These are phyloP conservation scores for Dinochytrium kinnereticum DNA, from an alignment of 371 early-diverging fungal genomes.

Conservation along the genomic window DNA sequence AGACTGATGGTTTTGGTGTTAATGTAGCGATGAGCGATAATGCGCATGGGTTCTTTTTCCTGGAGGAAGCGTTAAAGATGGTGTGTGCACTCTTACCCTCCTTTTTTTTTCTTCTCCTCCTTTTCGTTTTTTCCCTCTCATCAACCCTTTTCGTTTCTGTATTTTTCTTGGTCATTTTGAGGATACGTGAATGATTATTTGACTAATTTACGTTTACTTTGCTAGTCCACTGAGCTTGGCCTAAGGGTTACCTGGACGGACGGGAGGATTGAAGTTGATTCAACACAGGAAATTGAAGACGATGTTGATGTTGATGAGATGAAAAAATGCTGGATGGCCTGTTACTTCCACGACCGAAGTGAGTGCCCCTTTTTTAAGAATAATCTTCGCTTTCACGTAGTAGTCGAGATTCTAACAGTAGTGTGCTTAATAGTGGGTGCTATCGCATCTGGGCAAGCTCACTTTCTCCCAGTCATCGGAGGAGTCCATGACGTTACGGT, in stretches of 20 bases:
- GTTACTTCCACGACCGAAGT: conserved; percentile 1
- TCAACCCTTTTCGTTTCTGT: neutral
- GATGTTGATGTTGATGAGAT: neutral
- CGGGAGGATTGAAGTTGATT: neutral
- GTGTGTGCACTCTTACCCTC: neutral
- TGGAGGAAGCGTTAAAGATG: conserved; percentile 2
- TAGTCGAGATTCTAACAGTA: neutral
- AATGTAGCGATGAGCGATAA: conserved; percentile 6
- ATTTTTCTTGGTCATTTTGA: neutral
- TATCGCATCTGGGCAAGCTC: conserved; percentile 2
- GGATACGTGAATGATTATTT: too few species aligned
- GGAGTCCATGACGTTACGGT: neutral
- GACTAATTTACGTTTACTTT: too few species aligned
- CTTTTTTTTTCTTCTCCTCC: neutral
- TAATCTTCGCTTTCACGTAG: neutral
- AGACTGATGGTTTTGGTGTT: too few species aligned
- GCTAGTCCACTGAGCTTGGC: neutral
- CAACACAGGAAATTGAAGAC: neutral
- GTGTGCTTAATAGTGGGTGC: neutral
- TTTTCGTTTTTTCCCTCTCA: too few species aligned
- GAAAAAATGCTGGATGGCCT: conserved; percentile 6
- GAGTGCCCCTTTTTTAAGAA: neutral
- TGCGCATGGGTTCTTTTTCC: conserved; percentile 4
- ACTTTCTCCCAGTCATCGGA: neutral
- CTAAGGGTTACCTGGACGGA: neutral